phyloP scores from a whole-genome alignment of 2,329 filamentous ascomycete genomes.

The Allantophomopsis cytisporea region DNA sequence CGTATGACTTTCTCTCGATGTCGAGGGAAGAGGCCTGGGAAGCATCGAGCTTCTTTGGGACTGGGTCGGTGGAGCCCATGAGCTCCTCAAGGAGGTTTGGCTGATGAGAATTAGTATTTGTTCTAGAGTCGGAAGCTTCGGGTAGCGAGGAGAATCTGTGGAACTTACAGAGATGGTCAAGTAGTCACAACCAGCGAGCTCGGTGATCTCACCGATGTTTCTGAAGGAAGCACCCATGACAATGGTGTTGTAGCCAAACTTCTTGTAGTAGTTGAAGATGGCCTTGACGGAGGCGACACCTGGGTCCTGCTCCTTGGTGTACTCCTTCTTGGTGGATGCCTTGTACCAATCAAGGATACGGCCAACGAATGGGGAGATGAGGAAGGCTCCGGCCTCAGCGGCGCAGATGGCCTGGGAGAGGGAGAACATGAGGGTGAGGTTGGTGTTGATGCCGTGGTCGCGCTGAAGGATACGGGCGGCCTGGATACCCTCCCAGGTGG shows the following conservation, averaged over 20 bases:
- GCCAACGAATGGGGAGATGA: constrained; percentile 98
- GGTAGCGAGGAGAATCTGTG: too few species aligned
- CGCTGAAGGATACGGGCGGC: constrained; percentile 92
- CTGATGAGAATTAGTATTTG: constrained; percentile 24
- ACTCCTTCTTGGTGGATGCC: constrained; percentile 88
- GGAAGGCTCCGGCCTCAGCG: constrained; percentile 88
- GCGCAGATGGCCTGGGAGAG: constrained; percentile 86
- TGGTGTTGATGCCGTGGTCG: constrained; percentile 94
- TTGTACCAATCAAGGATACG: constrained; percentile 99
- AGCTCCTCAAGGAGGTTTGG: constrained; percentile 91
- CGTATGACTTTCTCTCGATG: constrained; percentile 81
- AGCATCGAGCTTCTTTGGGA: constrained; percentile 88
- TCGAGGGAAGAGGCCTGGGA: constrained; percentile 49
- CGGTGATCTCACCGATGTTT: constrained; percentile 90
- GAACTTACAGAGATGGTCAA: constrained; percentile 81
- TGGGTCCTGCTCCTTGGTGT: constrained; percentile 79
- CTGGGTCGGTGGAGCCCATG: constrained; percentile 64
- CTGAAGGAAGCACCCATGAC: constrained; percentile 99
- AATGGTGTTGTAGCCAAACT: constrained; percentile 96
- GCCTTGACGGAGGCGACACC: constrained; percentile 85
- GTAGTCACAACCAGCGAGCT: constrained; percentile 97
- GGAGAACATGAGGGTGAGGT: constrained; percentile 99
- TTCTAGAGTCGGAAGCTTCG: neutral
- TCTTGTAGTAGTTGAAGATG: constrained; percentile 99
- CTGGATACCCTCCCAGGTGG: constrained; percentile 99